A percentile compares a stretch with the other conserved stretches of the same genome.
Conservation (phyloP, 805 yeast genomes). For the Saturnispora hagleri region DNA sequence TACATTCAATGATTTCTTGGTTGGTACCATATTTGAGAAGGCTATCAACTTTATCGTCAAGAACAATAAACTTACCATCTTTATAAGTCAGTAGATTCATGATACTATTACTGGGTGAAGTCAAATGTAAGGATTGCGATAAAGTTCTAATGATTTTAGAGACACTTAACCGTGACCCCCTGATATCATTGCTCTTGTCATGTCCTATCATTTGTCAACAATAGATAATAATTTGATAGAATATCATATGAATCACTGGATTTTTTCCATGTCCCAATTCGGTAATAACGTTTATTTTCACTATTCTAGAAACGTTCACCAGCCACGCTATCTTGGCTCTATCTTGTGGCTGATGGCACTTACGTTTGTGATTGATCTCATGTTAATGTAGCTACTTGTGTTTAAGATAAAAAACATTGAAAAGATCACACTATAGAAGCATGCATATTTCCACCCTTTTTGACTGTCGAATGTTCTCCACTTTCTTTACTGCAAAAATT, state of each 20-base stretch:
- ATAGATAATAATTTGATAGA: neutral
- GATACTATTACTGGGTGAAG: conserved; percentile 3
- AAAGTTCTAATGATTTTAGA: conserved; percentile 7
- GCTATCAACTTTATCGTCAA: conserved; percentile 16
- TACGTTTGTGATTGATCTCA: neutral
- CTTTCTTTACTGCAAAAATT: neutral
- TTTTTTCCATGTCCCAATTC: neutral
- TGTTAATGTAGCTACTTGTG: neutral
- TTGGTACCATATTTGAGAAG: conserved; percentile 18
- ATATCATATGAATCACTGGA: neutral
- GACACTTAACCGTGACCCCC: conserved; percentile 1
- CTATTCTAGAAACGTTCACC: neutral
- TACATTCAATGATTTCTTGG: conserved; percentile 37
- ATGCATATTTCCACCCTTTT: neutral
- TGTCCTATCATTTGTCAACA: neutral
- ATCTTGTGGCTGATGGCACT: neutral
- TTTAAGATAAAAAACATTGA: neutral
- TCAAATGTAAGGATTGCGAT: conserved; percentile 7
- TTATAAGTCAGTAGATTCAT: conserved; percentile 2
- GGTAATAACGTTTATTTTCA: neutral
- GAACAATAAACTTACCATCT: conserved; percentile 10
- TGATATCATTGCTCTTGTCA: neutral
- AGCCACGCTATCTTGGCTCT: neutral
- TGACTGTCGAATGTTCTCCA: neutral
- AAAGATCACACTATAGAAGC: too few relatives aligned